A percentile compares a stretch with the other conserved stretches of the same genome.
phyloP scores from a whole-genome alignment of 2,329 filamentous ascomycete species.

The Sporothrix pallida region DNA sequence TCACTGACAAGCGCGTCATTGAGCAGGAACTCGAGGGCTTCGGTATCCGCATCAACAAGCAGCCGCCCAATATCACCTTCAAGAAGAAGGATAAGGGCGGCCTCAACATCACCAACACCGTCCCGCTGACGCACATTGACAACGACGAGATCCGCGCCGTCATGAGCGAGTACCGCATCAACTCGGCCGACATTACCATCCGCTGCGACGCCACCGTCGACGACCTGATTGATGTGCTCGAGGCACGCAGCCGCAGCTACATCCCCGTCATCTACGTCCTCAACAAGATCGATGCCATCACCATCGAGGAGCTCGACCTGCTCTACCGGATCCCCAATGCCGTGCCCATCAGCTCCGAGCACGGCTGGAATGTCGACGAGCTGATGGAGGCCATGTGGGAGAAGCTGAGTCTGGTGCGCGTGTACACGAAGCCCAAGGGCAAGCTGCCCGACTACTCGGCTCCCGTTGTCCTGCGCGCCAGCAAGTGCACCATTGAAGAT shows the following conservation, averaged over 20 bases:
- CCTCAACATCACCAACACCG: conserved; percentile 92
- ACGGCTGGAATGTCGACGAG: conserved; percentile 98
- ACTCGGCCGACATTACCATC: conserved; percentile 95
- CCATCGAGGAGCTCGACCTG: conserved; percentile 94
- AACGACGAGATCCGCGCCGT: conserved; percentile 97
- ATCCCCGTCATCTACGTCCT: conserved; percentile 99
- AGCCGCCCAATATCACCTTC: conserved; percentile 97
- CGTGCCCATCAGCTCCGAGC: conserved; percentile 95
- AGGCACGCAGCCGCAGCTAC: conserved; percentile 92
- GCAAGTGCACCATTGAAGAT: conserved; percentile 89
- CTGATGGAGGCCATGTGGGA: conserved; percentile 97
- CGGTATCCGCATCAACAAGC: conserved; percentile 96
- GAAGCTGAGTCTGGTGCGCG: conserved; percentile 84
- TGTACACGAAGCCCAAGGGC: conserved; percentile 99
- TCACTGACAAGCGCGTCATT: conserved; percentile 96
- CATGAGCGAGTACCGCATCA: conserved; percentile 95
- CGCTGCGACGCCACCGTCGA: conserved; percentile 97
- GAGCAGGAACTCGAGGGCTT: conserved; percentile 96
- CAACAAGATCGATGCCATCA: conserved; percentile 99
- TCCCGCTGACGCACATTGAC: conserved; percentile 89
- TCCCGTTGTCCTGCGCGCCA: conserved; percentile 85
- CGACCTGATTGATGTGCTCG: conserved; percentile 93
- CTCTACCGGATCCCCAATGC: conserved; percentile 97
- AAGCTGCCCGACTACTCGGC: conserved; percentile 89
- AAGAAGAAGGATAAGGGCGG: conserved; percentile 99